phyloP scores from a whole-genome alignment of 345 rosid species.

The Populus deltoides region DNA sequence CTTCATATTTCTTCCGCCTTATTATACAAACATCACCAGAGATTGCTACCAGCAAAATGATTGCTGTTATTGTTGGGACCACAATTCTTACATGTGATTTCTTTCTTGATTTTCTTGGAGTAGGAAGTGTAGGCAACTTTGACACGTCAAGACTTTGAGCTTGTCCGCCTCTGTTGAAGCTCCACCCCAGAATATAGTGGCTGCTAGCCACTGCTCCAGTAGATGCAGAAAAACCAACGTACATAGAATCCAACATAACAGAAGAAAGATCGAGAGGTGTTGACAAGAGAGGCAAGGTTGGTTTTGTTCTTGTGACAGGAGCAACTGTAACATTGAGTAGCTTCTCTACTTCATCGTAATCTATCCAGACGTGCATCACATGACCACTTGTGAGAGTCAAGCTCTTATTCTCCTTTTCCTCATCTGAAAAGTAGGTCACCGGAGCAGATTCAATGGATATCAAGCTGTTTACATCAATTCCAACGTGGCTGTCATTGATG shows the following conservation, averaged over 20 bases:
- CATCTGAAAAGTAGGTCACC: background rate
- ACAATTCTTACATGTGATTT: background rate
- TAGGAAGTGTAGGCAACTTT: background rate
- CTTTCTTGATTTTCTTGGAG: background rate
- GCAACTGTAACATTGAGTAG: constrained; percentile 18
- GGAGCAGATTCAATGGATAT: constrained; percentile 4
- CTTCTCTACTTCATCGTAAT: constrained; percentile 10
- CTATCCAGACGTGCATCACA: constrained; percentile 17
- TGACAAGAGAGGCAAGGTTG: constrained; percentile 15
- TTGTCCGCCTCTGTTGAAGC: constrained; percentile 17
- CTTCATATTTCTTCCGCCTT: constrained; percentile 4
- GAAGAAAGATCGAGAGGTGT: background rate
- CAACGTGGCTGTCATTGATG: constrained; percentile 13
- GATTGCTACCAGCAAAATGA: background rate
- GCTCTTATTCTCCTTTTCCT: background rate
- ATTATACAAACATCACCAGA: background rate
- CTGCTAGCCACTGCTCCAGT: constrained; percentile 12
- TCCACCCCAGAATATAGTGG: constrained; percentile 24
- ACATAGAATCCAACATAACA: constrained; percentile 3
- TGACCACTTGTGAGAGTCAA: constrained; percentile 15
- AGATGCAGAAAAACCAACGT: constrained; percentile 20
- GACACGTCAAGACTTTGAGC: background rate
- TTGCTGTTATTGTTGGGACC: background rate
- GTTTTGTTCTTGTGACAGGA: constrained; percentile 2
- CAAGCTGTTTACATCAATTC: constrained; percentile 12